Evolutionary conservation across 805 yeast genomes (phyloP).

Genomic region (Starmerella asiatica): DNA sequence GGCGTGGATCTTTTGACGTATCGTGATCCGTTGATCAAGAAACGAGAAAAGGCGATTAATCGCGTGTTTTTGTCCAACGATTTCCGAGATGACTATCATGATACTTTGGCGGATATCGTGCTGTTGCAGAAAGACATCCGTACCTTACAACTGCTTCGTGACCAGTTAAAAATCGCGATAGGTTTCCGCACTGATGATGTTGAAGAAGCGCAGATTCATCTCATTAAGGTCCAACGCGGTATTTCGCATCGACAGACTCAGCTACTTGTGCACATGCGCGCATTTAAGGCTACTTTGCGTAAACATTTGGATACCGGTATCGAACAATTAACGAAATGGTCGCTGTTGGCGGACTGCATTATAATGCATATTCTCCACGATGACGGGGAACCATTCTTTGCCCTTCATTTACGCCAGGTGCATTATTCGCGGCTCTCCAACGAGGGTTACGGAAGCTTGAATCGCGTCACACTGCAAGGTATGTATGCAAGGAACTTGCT

Average conservation of each 20-base stretch:
- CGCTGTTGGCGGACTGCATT: slow-evolving; percentile 53
- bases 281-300: slow-evolving; percentile 26
- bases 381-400: slow-evolving; percentile 50
- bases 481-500: slow-evolving; percentile 59
- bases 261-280: slow-evolving; percentile 27
- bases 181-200: slow-evolving; percentile 7
- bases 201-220: slow-evolving; percentile 13
- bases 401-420: slow-evolving; percentile 50
- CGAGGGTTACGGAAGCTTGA: slow-evolving; percentile 53
- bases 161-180: slow-evolving; percentile 28
- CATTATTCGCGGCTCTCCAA: slow-evolving; percentile 49
- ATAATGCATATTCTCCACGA: slow-evolving; percentile 57
- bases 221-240: slow-evolving; percentile 25
- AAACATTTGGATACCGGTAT: slow-evolving; percentile 24
- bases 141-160: slow-evolving; percentile 32
- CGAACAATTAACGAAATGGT: slow-evolving; percentile 32
- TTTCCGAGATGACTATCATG: slow-evolving; percentile 40
- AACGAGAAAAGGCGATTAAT: slow-evolving; percentile 45
- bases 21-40: slow-evolving; percentile 54
- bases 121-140: slow-evolving; percentile 38
- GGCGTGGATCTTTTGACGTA: slow-evolving; percentile 53
- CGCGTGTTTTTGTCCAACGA: slow-evolving; percentile 59
- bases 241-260: slow-evolving; percentile 21
- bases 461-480: slow-evolving; percentile 43
- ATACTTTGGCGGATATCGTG: slow-evolving; percentile 36